A percentile compares a stretch with the other conserved stretches of the same genome.
Conservation (phyloP, 2,329 filamentous ascomycete species). For the Microcyclospora pomicola region DNA sequence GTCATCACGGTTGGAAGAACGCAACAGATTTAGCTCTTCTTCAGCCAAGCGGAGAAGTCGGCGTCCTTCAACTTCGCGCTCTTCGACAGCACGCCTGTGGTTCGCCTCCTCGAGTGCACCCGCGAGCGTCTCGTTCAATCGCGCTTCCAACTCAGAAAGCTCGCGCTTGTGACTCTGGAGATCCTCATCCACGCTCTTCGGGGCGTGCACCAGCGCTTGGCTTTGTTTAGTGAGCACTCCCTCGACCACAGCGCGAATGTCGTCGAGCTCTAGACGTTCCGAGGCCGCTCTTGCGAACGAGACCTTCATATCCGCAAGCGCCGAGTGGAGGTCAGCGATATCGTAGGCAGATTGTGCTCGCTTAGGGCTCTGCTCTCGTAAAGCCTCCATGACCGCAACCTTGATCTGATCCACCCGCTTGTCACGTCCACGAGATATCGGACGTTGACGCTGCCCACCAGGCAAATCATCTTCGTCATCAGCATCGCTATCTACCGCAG, state of each 20-base stretch:
- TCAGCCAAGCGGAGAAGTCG: slow-evolving; percentile 35
- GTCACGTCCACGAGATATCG: slow-evolving; percentile 65
- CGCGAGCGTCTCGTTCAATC: slow-evolving; percentile 21
- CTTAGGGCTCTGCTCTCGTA: slow-evolving; percentile 30
- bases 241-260: slow-evolving; percentile 25
- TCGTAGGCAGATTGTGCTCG: slow-evolving; percentile 14
- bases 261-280: slow-evolving; percentile 31
- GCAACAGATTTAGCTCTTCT: slow-evolving; percentile 34
- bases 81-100: slow-evolving; percentile 29
- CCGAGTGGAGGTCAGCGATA: slow-evolving; percentile 31
- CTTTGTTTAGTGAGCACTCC: slow-evolving; percentile 20
- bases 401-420: slow-evolving; percentile 69
- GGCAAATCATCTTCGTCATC: slow-evolving; percentile 59
- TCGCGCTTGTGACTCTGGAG: slow-evolving; percentile 14
- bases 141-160: slow-evolving; percentile 18
- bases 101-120: slow-evolving; percentile 28
- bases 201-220: slow-evolving; percentile 16
- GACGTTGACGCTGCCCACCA: slow-evolving; percentile 39
- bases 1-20: slow-evolving; percentile 29
- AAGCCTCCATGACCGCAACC: slow-evolving; percentile 44
- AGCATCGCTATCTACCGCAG: slow-evolving; percentile 69
- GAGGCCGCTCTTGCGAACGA: slow-evolving; percentile 33
- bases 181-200: slow-evolving; percentile 16
- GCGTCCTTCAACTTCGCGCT: slow-evolving; percentile 30
- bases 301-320: slow-evolving; percentile 34